A percentile compares a stretch with the other conserved stretches of the same genome.
phyloP scores from a whole-genome alignment of 1,139 yeast species.

The Hemisphaericaspora xylanilytica region DNA sequence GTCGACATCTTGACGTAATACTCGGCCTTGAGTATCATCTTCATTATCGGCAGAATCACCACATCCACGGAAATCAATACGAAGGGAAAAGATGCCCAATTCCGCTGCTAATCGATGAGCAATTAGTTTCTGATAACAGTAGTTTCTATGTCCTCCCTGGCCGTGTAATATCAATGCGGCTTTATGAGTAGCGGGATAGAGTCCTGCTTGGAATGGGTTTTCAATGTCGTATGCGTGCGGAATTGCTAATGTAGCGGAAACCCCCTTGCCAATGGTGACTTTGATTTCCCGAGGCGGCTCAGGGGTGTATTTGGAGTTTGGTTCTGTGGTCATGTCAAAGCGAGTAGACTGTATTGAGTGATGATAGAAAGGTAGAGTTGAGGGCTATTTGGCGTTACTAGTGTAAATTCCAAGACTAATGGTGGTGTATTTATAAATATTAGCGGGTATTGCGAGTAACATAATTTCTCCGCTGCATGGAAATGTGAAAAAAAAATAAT shows the following conservation, averaged over 20 bases:
- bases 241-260: slow-evolving; percentile 38
- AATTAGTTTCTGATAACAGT: slow-evolving; percentile 65
- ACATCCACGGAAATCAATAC: slow-evolving; percentile 86
- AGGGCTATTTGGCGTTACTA: no score
- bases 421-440: no score
- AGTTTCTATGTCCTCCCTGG: slow-evolving; percentile 78
- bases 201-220: slow-evolving; percentile 23
- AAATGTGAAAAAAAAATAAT: no score
- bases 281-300: slow-evolving; percentile 32
- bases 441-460: no score
- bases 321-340: slow-evolving; percentile 5
- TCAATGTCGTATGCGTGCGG: slow-evolving; percentile 34
- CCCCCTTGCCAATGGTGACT: slow-evolving; percentile 37
- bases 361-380: no score
- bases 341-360: no score
- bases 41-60: slow-evolving; percentile 68
- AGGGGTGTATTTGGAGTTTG: slow-evolving; percentile 11
- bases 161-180: slow-evolving; percentile 61
- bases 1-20: slow-evolving; percentile 59
- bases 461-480: no score
- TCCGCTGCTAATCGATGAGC: slow-evolving; percentile 60
- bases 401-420: no score
- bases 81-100: slow-evolving; percentile 59
- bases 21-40: slow-evolving; percentile 48
- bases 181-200: slow-evolving; percentile 39